phyloP scores from a whole-genome alignment of 2,329 filamentous ascomycete species.

The Neodidymelliopsis sp. region DNA sequence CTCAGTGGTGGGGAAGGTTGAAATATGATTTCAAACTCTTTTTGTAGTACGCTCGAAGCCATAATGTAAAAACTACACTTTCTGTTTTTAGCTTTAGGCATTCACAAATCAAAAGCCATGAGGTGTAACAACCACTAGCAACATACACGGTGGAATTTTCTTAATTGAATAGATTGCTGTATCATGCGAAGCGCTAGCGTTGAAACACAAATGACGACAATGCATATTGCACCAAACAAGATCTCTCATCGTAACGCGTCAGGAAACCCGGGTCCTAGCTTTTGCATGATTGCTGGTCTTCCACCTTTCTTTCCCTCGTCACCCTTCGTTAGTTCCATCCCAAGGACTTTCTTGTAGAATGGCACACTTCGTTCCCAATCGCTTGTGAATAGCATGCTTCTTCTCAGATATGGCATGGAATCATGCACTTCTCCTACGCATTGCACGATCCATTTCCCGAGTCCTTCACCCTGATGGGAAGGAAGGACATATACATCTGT shows the following conservation, averaged over 20 bases:
- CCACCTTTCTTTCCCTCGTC: not conserved
- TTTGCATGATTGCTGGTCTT: slow-evolving; percentile 12
- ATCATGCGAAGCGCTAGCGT: no score
- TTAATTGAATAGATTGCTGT: no score
- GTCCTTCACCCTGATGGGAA: slow-evolving; percentile 8
- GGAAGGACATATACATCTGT: slow-evolving; percentile 22
- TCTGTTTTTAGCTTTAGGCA: no score
- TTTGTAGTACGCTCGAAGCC: no score
- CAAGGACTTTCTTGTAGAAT: slow-evolving; percentile 20
- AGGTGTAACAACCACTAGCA: no score
- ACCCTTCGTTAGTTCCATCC: slow-evolving; percentile 9
- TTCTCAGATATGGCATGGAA: slow-evolving; percentile 13
- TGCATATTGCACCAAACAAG: no score
- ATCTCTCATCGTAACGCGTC: not conserved
- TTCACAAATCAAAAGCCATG: no score
- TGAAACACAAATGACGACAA: no score
- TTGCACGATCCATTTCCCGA: slow-evolving; percentile 15
- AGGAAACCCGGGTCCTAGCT: slow-evolving; percentile 10
- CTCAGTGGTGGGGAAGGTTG: no score
- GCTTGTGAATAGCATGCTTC: slow-evolving; percentile 17
- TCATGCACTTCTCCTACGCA: slow-evolving; percentile 19
- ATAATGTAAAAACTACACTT: no score
- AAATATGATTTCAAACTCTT: no score
- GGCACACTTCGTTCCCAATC: slow-evolving; percentile 19
- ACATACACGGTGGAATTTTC: no score